Conservation (phyloP, 2,329 filamentous ascomycete genomes). For the Trichoderma gracile region DNA sequence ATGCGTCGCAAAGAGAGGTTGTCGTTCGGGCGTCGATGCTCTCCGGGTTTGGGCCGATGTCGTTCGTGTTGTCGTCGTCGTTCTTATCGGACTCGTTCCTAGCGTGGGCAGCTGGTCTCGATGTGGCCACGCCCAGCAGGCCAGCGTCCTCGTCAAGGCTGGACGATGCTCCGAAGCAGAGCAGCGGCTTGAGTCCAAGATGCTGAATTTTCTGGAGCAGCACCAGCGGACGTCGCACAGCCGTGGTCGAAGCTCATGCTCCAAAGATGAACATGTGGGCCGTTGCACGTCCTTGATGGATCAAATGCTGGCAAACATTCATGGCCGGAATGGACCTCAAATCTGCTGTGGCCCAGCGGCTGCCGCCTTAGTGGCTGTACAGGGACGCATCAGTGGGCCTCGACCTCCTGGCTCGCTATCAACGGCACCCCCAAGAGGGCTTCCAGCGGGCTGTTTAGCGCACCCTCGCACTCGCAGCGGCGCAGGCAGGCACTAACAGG, state of each 20-base stretch:
- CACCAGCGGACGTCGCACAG: constrained; percentile 16
- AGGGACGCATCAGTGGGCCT: neutral
- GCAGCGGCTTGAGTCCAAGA: neutral
- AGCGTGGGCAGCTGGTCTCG: neutral
- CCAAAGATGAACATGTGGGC: neutral
- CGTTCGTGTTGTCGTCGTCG: neutral
- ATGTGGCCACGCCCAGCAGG: constrained; percentile 1
- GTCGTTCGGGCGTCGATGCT: neutral
- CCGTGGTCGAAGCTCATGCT: neutral
- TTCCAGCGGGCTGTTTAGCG: constrained; percentile 13
- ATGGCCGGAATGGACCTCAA: neutral
- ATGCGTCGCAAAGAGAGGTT: neutral
- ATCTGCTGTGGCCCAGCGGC: neutral
- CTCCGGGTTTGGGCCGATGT: neutral
- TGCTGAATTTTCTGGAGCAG: neutral
- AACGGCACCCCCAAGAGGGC: neutral
- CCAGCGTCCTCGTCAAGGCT: neutral
- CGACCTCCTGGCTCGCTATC: neutral
- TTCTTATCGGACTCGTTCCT: neutral
- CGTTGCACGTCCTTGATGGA: neutral
- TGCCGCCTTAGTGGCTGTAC: constrained; percentile 12
- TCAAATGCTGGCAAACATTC: no score
- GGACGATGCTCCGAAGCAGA: neutral
- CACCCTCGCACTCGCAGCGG: neutral
- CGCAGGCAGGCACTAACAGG: neutral